Base-by-base conservation (phyloP, 257 asterid species). In the Dorcoceras hygrometricum region DNA sequence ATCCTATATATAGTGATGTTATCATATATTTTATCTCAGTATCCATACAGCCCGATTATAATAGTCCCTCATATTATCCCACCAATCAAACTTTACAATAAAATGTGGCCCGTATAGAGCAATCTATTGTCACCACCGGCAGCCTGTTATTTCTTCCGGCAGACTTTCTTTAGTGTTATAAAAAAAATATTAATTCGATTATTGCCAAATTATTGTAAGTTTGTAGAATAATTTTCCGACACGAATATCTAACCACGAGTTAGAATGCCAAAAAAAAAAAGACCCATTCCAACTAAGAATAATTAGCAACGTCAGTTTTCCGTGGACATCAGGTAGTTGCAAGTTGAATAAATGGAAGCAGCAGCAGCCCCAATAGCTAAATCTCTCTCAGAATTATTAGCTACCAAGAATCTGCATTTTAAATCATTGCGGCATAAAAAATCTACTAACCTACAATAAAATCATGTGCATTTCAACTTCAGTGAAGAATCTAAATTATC, bases 341-440 rank as follows among this genome's bases (percentile, higher is more conserved):
- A 61, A 11, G 74, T 70, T 18, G 69, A 70, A 62, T 70, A 70
- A 31, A 70, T 70, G 69, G 74, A 70, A 19, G 69, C 74, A 22
- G 74, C 74, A 50, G 74, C 69, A 23, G 74, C 74, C 32, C 74
- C 36, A 24, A 70, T 20, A 4, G 69, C 69, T 50, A 70, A 61
- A 62, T 61, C 74, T 36, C 62, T 60, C 48, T 61, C 74, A 18
- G 46, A 54, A 20, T 53, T n/a, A 53, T 54, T 36, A 16, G 59
- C 57, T 53, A 55, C 65, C 29, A 19, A 26, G n/a, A 29, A 61
- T 23, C 74, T 70, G 74, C 19, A 62, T 20, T 28, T 28, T 3
- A 31, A 31, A 29, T 5, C 14, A 28, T 39, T 12, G 50, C 12
- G 50, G 14, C 46, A 34, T 3, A 12, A 12, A 14, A 3, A 2